Evolutionary conservation across 805 yeast species (phyloP).

Genomic region (Lipomyces kockii): DNA sequence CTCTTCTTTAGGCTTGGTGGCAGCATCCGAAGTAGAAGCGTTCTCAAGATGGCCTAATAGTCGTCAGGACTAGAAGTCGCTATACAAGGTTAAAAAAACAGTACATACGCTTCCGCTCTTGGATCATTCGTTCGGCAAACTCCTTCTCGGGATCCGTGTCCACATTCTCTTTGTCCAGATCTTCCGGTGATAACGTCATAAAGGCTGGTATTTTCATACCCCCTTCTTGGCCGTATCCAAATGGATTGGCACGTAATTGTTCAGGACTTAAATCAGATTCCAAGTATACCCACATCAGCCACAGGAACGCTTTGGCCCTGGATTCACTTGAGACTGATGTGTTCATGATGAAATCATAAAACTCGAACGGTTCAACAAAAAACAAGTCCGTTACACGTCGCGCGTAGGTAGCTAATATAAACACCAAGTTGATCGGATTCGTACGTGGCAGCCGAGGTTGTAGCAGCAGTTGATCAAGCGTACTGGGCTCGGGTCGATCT

Average conservation of each 20-base stretch:
- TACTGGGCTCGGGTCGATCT: slow-evolving; percentile 57
- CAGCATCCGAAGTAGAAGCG: slow-evolving; percentile 4
- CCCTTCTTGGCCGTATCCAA: slow-evolving; percentile 47
- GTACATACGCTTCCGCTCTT: slow-evolving; percentile 28
- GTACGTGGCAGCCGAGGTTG: slow-evolving; percentile 48
- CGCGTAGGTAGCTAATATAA: slow-evolving; percentile 66
- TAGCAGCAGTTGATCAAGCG: slow-evolving; percentile 53
- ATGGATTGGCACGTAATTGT: slow-evolving; percentile 62
- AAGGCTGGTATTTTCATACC: slow-evolving; percentile 52
- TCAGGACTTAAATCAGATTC: slow-evolving; percentile 69
- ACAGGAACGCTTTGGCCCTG: slow-evolving; percentile 74
- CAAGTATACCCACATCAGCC: slow-evolving; percentile 80
- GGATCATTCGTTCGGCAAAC: slow-evolving; percentile 51
- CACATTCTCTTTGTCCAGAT: slow-evolving; percentile 48
- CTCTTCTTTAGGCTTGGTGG: slow-evolving; percentile 14
- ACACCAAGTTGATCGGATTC: slow-evolving; percentile 78
- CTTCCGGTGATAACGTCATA: slow-evolving; percentile 40
- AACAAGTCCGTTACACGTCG: slow-evolving; percentile 56
- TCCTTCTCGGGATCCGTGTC: slow-evolving; percentile 52
- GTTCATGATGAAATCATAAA: slow-evolving; percentile 76
- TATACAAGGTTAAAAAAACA: background rate
- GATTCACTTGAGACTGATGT: slow-evolving; percentile 62
- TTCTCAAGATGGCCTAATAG: slow-evolving; percentile 20
- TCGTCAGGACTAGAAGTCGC: background rate
- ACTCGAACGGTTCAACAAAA: slow-evolving; percentile 50